Conservation (phyloP, 2,329 filamentous ascomycete species). For the Immersiporthe knoxdaviesiana region DNA sequence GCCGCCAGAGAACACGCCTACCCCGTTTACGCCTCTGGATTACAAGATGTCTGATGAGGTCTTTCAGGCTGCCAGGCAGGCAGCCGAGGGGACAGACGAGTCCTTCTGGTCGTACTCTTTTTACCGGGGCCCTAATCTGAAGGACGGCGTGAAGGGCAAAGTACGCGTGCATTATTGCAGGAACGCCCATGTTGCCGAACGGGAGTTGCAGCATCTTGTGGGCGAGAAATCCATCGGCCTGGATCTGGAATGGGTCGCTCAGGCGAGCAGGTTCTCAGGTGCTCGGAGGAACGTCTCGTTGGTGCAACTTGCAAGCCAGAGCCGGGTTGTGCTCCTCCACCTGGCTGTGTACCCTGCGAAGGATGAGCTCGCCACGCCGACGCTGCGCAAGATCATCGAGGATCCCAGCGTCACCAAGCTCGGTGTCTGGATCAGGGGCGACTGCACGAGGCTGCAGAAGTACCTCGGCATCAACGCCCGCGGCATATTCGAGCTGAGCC, state of each 20-base stretch:
- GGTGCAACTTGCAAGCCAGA: constrained; percentile 79
- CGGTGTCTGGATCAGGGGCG: constrained; percentile 76
- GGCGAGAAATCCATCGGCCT: constrained; percentile 77
- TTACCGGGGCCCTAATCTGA: constrained; percentile 58
- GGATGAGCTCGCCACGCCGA: constrained; percentile 68
- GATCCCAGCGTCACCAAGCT: constrained; percentile 70
- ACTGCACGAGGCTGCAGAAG: constrained; percentile 69
- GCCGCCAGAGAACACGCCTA: constrained; percentile 30
- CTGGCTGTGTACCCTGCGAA: constrained; percentile 64
- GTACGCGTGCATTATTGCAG: constrained; percentile 80
- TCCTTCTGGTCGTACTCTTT: constrained; percentile 72
- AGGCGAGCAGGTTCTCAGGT: constrained; percentile 49
- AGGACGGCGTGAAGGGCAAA: constrained; percentile 45
- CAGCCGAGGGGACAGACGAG: constrained; percentile 46
- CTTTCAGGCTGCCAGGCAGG: constrained; percentile 53
- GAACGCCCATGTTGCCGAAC: constrained; percentile 68
- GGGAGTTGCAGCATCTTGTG: constrained; percentile 67
- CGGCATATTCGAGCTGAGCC: constrained; percentile 79
- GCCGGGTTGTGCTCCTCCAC: constrained; percentile 81
- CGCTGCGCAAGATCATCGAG: constrained; percentile 73
- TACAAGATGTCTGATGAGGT: constrained; percentile 52
- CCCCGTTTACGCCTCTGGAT: constrained; percentile 44
- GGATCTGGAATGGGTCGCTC: constrained; percentile 80
- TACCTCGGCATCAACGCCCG: constrained; percentile 65
- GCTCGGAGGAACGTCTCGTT: constrained; percentile 75